A percentile compares a stretch with the other conserved stretches of the same genome.
Conservation (phyloP, 1,139 yeast species). For the Blastobotrys ciferrii region DNA sequence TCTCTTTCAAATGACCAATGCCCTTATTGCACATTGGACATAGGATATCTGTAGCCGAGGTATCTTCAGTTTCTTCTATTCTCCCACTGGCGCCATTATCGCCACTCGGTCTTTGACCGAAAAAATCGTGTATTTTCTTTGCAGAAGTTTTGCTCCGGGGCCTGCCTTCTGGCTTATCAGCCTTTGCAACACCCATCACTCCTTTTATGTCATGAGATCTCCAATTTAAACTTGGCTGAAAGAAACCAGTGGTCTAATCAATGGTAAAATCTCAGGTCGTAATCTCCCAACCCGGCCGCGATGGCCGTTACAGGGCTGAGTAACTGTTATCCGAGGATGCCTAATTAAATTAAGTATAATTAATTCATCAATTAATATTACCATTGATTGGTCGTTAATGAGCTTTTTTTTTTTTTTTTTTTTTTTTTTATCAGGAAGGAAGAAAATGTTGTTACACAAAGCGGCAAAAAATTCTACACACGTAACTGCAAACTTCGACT, state of each 20-base stretch:
- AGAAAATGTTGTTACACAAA: too few relatives aligned
- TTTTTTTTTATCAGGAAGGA: not conserved
- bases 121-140: not conserved
- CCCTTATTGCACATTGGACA: conserved; percentile 25
- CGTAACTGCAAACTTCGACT: too few relatives aligned
- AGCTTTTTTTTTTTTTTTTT: not conserved
- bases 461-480: too few relatives aligned
- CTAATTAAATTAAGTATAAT: too few relatives aligned
- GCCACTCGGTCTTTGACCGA: not conserved
- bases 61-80: not conserved
- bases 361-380: too few relatives aligned
- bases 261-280: too few relatives aligned
- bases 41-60: conserved; percentile 6
- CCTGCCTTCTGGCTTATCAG: not conserved
- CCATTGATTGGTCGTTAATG: not conserved
- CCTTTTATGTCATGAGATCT: not conserved
- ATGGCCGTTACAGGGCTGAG: not conserved
- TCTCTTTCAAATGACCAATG: conserved; percentile 12
- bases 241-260: too few relatives aligned
- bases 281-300: not conserved
- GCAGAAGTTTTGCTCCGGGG: not conserved
- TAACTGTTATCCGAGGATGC: too few relatives aligned
- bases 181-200: not conserved
- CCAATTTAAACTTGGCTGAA: not conserved
- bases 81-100: not conserved